Evolutionary conservation across 495 filamentous ascomycete species (phyloP), one percentile per base, ranked within the genome.

Genomic region (Immersiella caudata): DNA sequence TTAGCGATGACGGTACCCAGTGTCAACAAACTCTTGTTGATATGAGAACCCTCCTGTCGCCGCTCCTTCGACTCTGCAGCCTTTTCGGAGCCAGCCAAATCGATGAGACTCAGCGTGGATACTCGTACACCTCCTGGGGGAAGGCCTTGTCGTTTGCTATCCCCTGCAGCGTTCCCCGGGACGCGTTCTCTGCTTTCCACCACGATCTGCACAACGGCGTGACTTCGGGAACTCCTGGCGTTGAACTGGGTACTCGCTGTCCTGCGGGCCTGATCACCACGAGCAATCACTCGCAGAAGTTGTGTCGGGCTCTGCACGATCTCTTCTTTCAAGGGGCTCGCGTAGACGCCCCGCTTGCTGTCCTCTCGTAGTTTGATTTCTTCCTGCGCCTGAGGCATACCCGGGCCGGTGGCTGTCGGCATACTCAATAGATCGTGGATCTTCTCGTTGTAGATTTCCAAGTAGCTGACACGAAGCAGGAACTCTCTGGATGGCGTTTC

Each of bases 381-480:
- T 71, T 98, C 95, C 68, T 84, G 85, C 58, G 80, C 80, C 22
- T 79, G 78, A 18, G 72, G 77, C 14, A 80, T 81, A 1, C 83
- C 85, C 29, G 75, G 65, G 6, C 73, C 80, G 49, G 79, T 79
- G 27, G 83, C 80, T 4, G 82, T 78, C 6, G 91, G 83, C 71
- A 93, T 88, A 29, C 90, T 93, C 36, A 99, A 83, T 5, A 99
- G 85, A 78, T 99, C 95, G 73, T 98, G 90, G 40, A 99, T 98
- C 80, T 87, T 95, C 76, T 99, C 95, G 74, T 99, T 99, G 81
- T 99, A 99, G 55, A 99, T 99, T 78, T 99, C 95, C 56, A 99
- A 81, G 75, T 98, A 99, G 83, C 95, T 98, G 72, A 99, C 96
- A 62, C 95, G 91, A 61, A 99, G 87, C 58, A 99, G 81, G 71